Conservation (phyloP, 371 early-diverging fungal species). For the Mortierella sp. region DNA sequence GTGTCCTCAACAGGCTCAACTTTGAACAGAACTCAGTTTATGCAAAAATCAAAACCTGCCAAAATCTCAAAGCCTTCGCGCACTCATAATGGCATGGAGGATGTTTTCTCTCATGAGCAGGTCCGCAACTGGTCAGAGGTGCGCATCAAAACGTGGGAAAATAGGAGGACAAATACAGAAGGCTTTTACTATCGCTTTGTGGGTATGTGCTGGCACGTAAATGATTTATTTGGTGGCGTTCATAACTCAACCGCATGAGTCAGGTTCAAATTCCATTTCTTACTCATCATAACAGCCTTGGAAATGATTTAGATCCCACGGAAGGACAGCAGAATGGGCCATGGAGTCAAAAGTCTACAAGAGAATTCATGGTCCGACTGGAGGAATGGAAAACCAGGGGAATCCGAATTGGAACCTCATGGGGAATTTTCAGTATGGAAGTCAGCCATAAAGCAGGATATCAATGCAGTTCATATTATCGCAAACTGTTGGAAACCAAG, state of each 20-base stretch:
- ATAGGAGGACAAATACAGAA: slow-evolving; percentile 65
- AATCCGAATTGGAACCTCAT: slow-evolving; percentile 67
- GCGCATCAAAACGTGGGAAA: slow-evolving; percentile 74
- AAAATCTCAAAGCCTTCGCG: slow-evolving; percentile 33
- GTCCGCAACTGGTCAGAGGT: slow-evolving; percentile 71
- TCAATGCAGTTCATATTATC: slow-evolving; percentile 74
- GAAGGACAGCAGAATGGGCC: slow-evolving; percentile 71
- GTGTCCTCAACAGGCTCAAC: not conserved
- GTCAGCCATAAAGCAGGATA: slow-evolving; percentile 75
- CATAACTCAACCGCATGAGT: not conserved
- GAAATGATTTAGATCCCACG: slow-evolving; percentile 59
- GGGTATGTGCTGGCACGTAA: slow-evolving; percentile 42
- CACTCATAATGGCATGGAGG: slow-evolving; percentile 58
- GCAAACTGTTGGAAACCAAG: slow-evolving; percentile 63
- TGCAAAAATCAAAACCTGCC: slow-evolving; percentile 13
- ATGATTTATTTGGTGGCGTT: not conserved
- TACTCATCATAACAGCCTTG: not conserved
- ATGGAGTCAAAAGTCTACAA: slow-evolving; percentile 62
- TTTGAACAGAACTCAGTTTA: slow-evolving; percentile 7
- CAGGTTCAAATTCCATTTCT: not conserved
- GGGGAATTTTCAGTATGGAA: slow-evolving; percentile 71
- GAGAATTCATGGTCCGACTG: slow-evolving; percentile 67
- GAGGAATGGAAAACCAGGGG: slow-evolving; percentile 66
- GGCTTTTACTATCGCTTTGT: slow-evolving; percentile 82
- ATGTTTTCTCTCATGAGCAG: slow-evolving; percentile 65